Conservation (phyloP, 768 basidiomycete genomes). For the Dacryopinax spathularia region DNA sequence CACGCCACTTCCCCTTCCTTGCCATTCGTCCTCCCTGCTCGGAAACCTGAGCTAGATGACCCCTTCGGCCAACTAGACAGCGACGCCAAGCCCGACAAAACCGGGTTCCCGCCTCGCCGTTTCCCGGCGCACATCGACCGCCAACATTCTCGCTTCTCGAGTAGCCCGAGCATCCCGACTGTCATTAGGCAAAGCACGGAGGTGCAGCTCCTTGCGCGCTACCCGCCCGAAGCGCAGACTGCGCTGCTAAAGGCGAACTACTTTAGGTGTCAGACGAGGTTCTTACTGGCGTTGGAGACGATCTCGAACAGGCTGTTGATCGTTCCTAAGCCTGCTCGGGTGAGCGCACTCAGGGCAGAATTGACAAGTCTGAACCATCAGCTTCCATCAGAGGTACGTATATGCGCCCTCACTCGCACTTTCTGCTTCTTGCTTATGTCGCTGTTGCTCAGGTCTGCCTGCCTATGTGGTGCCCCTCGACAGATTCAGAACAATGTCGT, state of each 20-base stretch:
- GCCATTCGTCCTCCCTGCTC: background rate
- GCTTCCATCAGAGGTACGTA: slow-evolving; percentile 78
- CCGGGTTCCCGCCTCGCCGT: background rate
- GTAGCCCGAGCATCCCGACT: background rate
- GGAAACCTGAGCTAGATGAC: background rate
- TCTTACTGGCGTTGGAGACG: slow-evolving; percentile 75
- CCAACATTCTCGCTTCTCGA: background rate
- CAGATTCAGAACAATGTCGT: slow-evolving; percentile 40
- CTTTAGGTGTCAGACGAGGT: slow-evolving; percentile 46
- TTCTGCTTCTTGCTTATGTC: background rate
- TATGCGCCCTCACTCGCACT: slow-evolving; percentile 7
- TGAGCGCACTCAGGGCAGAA: slow-evolving; percentile 92
- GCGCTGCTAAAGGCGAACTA: slow-evolving; percentile 6
- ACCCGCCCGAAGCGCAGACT: slow-evolving; percentile 13
- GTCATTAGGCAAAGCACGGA: slow-evolving; percentile 1
- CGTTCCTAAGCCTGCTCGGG: slow-evolving; percentile 83
- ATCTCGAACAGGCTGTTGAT: slow-evolving; percentile 85
- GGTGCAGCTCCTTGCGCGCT: slow-evolving; percentile 21
- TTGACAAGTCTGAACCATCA: slow-evolving; percentile 90
- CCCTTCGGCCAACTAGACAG: background rate
- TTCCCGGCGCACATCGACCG: background rate
- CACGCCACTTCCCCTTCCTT: background rate
- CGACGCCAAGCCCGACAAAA: background rate
- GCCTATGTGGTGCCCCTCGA: slow-evolving; percentile 35
- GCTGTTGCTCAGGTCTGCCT: slow-evolving; percentile 24